Percentiles rank a stretch among this genome's conserved stretches.
phyloP scores from a whole-genome alignment of 2,329 filamentous ascomycete species.

The Diaporthe capsici region DNA sequence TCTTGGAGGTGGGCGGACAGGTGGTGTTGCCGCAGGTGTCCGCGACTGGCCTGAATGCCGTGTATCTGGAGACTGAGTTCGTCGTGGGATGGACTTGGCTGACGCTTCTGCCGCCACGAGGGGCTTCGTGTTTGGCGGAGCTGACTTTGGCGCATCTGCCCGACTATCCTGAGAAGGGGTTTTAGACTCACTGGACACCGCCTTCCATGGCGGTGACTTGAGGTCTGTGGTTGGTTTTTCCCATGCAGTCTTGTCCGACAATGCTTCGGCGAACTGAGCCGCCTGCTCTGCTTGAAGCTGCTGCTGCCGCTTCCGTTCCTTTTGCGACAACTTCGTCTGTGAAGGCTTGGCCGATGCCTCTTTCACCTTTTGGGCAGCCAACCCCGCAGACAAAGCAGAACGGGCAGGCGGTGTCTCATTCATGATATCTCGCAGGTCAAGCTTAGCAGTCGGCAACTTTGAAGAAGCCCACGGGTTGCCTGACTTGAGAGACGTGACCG shows the following conservation, averaged over 20 bases:
- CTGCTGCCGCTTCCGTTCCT: constrained; percentile 88
- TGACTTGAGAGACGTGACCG: constrained; percentile 41
- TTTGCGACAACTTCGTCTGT: constrained; percentile 83
- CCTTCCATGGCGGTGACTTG: constrained; percentile 76
- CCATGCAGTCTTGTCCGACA: constrained; percentile 59
- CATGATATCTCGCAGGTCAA: constrained; percentile 86
- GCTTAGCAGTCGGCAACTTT: constrained; percentile 70
- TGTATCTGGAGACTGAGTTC: constrained; percentile 73
- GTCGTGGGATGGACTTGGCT: constrained; percentile 56
- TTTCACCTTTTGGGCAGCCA: constrained; percentile 65
- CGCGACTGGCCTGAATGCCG: constrained; percentile 72
- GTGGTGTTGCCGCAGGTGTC: constrained; percentile 46
- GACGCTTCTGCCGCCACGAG: constrained; percentile 59
- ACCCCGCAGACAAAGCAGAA: constrained; percentile 67
- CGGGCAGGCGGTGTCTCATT: constrained; percentile 63
- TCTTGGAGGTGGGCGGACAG: constrained; percentile 40
- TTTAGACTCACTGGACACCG: constrained; percentile 63
- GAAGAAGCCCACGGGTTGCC: constrained; percentile 65
- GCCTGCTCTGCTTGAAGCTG: constrained; percentile 72
- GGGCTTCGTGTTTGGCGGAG: constrained; percentile 56
- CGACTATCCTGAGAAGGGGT: constrained; percentile 65
- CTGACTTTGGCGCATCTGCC: constrained; percentile 49
- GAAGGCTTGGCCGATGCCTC: constrained; percentile 55
- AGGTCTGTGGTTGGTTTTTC: constrained; percentile 56
- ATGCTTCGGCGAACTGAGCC: constrained; percentile 53